These are phyloP conservation scores for Colletotrichum sp. DNA, from an alignment of 2,329 filamentous ascomycete species.

Conservation along the genomic window DNA sequence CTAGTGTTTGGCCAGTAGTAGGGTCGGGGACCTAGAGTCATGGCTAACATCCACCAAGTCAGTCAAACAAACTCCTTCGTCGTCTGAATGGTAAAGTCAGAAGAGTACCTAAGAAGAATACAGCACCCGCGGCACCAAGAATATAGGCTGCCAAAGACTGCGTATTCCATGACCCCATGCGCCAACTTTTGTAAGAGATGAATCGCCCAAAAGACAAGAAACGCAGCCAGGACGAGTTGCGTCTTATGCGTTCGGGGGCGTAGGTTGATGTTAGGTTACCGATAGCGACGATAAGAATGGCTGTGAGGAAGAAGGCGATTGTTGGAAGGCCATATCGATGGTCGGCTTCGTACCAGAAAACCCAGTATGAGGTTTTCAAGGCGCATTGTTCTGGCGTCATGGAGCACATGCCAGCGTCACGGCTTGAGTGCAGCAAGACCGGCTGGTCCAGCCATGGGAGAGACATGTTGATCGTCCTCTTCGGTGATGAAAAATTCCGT, in stretches of 20 bases:
- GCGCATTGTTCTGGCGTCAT: conserved; percentile 48
- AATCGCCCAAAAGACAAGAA: conserved; percentile 10
- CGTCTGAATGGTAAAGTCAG: neutral
- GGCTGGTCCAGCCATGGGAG: conserved; percentile 43
- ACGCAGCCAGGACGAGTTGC: neutral
- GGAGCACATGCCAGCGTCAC: conserved; percentile 32
- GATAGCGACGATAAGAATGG: conserved; percentile 53
- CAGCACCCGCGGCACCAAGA: conserved; percentile 40
- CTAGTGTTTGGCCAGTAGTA: conserved; percentile 60
- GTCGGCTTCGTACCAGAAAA: conserved; percentile 47
- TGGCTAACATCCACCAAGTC: conserved; percentile 17
- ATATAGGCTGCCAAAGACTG: conserved; percentile 49
- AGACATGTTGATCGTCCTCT: neutral
- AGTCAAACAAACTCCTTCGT: neutral
- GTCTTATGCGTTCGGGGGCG: conserved; percentile 32
- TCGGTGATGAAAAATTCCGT: neutral
- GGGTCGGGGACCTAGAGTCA: conserved; percentile 53
- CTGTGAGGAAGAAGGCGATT: conserved; percentile 54
- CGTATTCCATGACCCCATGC: conserved; percentile 39
- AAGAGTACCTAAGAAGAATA: conserved; percentile 46
- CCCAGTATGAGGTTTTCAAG: conserved; percentile 50
- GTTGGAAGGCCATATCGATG: conserved; percentile 57
- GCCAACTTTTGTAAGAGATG: conserved; percentile 26
- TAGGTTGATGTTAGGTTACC: conserved; percentile 42
- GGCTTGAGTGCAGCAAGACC: conserved; percentile 42